Evolutionary conservation across 2,329 filamentous ascomycete species (phyloP).

Genomic region (Apiospora koreana): DNA sequence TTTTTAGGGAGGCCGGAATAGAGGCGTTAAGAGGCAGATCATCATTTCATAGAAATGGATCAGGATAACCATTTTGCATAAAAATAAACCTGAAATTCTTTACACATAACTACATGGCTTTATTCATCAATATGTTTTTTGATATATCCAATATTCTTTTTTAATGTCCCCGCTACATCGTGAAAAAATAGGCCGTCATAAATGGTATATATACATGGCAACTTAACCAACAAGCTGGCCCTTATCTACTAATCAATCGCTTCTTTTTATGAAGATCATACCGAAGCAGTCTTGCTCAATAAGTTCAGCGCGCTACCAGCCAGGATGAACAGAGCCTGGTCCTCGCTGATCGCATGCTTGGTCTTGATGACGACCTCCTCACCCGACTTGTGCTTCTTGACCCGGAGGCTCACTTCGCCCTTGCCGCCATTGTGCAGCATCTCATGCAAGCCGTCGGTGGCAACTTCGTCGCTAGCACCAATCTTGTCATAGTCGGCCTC

Average conservation of each 20-base stretch:
- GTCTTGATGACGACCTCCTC: constrained; percentile 71
- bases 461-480: constrained; percentile 78
- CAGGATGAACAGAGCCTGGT: constrained; percentile 89
- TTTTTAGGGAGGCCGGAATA: not conserved
- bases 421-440: constrained; percentile 77
- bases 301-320: constrained; percentile 93
- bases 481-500: constrained; percentile 87
- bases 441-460: constrained; percentile 80
- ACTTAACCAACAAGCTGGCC: not conserved
- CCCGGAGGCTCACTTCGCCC: constrained; percentile 70
- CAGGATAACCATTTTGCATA: constrained; percentile 6
- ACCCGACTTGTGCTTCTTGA: constrained; percentile 62
- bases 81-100: constrained; percentile 6
- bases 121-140: not conserved
- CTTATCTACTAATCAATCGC: not conserved
- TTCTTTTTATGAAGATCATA: not conserved
- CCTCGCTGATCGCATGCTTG: constrained; percentile 85
- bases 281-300: constrained; percentile 52
- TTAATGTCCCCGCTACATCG: not conserved
- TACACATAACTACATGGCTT: not conserved
- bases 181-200: not conserved
- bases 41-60: not conserved
- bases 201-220: not conserved
- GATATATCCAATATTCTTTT: too few relatives aligned
- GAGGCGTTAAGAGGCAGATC: not conserved